phyloP scores from a whole-genome alignment of 768 basidiomycete species.

The Lentinula aciculospora region DNA sequence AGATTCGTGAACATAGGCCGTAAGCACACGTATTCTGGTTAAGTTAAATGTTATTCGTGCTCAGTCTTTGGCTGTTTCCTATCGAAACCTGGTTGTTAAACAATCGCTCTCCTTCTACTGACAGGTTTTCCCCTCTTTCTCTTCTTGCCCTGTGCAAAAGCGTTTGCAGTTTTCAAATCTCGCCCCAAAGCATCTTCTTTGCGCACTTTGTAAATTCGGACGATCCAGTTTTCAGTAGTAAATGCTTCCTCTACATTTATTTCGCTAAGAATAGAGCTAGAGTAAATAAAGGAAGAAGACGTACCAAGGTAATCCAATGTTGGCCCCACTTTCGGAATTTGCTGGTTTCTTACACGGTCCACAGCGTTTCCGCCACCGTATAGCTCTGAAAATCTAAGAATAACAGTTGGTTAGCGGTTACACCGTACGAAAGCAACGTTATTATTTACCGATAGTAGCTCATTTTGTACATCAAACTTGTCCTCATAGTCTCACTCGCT shows the following conservation, averaged over 20 bases:
- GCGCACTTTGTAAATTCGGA: constrained; percentile 93
- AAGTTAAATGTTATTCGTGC: background rate
- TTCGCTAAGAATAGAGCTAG: background rate
- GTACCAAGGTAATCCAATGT: constrained; percentile 84
- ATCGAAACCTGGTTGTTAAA: background rate
- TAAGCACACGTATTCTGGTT: background rate
- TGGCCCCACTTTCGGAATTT: constrained; percentile 70
- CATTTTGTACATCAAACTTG: constrained; percentile 99
- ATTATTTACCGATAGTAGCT: constrained; percentile 77
- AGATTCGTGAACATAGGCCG: no score
- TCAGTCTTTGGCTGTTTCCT: background rate
- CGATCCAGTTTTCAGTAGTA: constrained; percentile 99
- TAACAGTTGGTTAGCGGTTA: background rate
- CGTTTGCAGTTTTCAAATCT: constrained; percentile 82
- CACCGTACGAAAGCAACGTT: background rate
- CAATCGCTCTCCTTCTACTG: constrained; percentile 48
- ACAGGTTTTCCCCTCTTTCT: constrained; percentile 75
- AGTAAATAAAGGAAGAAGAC: constrained; percentile 23
- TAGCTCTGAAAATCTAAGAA: constrained; percentile 73
- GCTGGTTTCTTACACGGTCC: constrained; percentile 89
- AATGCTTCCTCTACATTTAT: constrained; percentile 80
- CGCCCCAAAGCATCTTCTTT: constrained; percentile 90
- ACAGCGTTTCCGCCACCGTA: constrained; percentile 66
- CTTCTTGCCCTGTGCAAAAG: constrained; percentile 85
- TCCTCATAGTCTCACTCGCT: constrained; percentile 85